Evolutionary conservation across 768 basidiomycete genomes (phyloP).

Genomic region (Lentinula guzmanii): DNA sequence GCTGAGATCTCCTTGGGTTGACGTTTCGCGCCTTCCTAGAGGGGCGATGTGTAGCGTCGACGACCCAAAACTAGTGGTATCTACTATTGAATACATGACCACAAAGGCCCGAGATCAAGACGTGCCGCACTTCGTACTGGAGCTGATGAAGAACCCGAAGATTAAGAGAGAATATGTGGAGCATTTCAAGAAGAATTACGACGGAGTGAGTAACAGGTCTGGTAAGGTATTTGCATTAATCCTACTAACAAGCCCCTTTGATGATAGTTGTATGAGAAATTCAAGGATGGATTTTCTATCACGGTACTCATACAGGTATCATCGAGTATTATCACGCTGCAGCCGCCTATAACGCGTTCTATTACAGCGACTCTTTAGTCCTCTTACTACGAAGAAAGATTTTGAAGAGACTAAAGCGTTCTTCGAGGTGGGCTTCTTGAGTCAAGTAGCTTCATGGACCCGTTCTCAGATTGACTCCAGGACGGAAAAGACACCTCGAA

Average conservation of each 20-base stretch:
- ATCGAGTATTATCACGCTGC: slow-evolving; percentile 21
- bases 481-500: slow-evolving; percentile 59
- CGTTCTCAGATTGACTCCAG: slow-evolving; percentile 20
- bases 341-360: slow-evolving; percentile 23
- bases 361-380: slow-evolving; percentile 30
- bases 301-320: slow-evolving; percentile 40
- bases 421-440: slow-evolving; percentile 57
- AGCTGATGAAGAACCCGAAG: slow-evolving; percentile 48
- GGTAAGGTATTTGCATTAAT: background rate
- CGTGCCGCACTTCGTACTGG: slow-evolving; percentile 56
- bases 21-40: slow-evolving; percentile 28
- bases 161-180: slow-evolving; percentile 47
- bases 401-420: slow-evolving; percentile 55
- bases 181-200: slow-evolving; percentile 69
- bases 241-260: background rate
- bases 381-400: slow-evolving; percentile 66
- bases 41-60: slow-evolving; percentile 56
- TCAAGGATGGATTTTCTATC: slow-evolving; percentile 63
- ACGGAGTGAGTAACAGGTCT: slow-evolving; percentile 35
- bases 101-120: slow-evolving; percentile 55
- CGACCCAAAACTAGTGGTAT: slow-evolving; percentile 49
- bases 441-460: slow-evolving; percentile 10
- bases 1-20: background rate
- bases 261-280: slow-evolving; percentile 55
- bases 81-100: slow-evolving; percentile 58